phyloP scores from a whole-genome alignment of 2,329 filamentous ascomycete genomes.

The Capronia epimyces region DNA sequence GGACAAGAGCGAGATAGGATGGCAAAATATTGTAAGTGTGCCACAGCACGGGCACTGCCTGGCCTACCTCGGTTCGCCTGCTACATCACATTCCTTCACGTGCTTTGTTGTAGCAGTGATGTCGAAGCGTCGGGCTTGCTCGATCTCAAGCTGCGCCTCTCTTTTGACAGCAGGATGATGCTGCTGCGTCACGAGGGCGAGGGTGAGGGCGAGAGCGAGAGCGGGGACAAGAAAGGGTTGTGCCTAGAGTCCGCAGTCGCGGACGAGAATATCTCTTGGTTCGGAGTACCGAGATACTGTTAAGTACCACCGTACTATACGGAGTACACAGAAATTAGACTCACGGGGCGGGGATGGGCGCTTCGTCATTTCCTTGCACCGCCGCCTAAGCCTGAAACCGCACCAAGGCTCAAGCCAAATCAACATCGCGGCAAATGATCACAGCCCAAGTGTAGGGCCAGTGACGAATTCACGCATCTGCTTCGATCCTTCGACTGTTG shows the following conservation, averaged over 20 bases:
- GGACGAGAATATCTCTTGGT: no score
- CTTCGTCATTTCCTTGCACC: neutral
- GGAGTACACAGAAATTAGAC: no score
- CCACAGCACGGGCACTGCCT: no score
- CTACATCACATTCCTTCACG: neutral
- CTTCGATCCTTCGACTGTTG: neutral
- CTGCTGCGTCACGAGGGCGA: no score
- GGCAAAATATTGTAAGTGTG: no score
- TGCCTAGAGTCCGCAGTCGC: no score
- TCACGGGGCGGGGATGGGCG: neutral
- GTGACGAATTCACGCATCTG: neutral
- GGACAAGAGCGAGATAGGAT: neutral
- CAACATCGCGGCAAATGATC: neutral
- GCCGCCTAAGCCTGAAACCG: neutral
- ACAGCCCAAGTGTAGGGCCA: neutral
- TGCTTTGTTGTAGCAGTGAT: neutral
- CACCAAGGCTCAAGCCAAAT: neutral
- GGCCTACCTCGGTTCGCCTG: slow-evolving; percentile 3
- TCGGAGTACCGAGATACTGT: no score
- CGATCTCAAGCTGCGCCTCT: neutral
- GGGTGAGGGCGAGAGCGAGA: no score
- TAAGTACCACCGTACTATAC: no score
- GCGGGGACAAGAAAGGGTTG: no score
- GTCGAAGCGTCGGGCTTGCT: no score
- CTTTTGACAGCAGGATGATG: no score